Evolutionary conservation across 768 basidiomycete species (phyloP), one percentile per base, ranked within the genome.

Genomic region (Candolleomyces efflorescens): DNA sequence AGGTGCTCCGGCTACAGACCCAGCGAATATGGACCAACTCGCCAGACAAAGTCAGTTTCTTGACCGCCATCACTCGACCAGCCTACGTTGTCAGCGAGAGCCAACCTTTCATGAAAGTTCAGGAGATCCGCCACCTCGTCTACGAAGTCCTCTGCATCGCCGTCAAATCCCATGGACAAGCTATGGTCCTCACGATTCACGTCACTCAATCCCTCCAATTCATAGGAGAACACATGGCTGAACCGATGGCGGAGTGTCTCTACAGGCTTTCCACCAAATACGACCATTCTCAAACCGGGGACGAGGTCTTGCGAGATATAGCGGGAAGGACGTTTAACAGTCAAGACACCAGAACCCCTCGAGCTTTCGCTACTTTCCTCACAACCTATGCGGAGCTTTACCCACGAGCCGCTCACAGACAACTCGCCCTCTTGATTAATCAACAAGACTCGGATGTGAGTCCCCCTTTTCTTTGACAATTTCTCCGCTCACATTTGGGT

Each of bases 201-300:
- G 91, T 99, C 71, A 90, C 96, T 72, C 94, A 97, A 67, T 85
- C 83, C 48, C 76, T 99, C 13, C 94, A 95, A 59, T 96, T 95
- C 71, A 82, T 97, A 20, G 11, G 37, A 17, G 57, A 58, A 23
- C n/a, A 38, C 24, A 52, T 98, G 86, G 95, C 97, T 0, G 96
- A 98, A 63, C 86, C 90, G 47, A 78, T 98, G 86, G 96, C 97
- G 0, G 96, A 98, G 63, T 86, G 90, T 48, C 78, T 98, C 23
- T 79, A 85, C 32, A 75, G 87, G 50, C 81, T 97, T 15, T 82
- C 88, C 7, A 87, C 86, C 56, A 89, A 96, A 55, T 98, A 89
- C 65, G 95, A 97, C 70, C 85, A 93, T 59, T 77, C 85, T 1
- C 93, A 95, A 67, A 80, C 98, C 5, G 90, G 90, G 0, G 96